Conservation (phyloP, 345 rosid species). For the Eucalyptus lansdowneana region DNA sequence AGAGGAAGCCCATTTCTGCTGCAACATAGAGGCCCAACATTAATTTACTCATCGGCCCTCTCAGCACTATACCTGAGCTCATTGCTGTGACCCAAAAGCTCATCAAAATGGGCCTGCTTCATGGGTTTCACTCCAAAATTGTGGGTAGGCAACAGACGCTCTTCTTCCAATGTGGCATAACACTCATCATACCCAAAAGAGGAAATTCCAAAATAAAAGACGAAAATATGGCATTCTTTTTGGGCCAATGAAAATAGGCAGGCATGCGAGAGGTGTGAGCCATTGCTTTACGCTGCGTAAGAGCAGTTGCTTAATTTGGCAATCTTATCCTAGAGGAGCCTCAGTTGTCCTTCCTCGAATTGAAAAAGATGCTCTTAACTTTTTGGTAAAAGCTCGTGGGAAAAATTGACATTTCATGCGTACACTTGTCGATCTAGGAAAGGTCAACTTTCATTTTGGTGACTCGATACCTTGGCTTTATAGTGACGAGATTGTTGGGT, state of each 20-base stretch:
- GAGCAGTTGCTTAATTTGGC: not conserved
- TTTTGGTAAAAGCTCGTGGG: not conserved
- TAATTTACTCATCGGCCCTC: not conserved
- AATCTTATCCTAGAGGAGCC: not conserved
- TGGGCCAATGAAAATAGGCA: not conserved
- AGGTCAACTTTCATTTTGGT: not conserved
- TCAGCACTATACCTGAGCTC: not conserved
- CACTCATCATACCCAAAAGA: not conserved
- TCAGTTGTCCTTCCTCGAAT: not conserved
- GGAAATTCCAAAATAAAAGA: not conserved
- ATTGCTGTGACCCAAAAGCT: not conserved
- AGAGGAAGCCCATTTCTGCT: not conserved
- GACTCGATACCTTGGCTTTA: not conserved
- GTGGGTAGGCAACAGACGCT: not conserved
- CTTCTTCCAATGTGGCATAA: not conserved
- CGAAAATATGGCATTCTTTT: not conserved
- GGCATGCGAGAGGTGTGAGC: not conserved
- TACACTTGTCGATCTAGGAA: not conserved
- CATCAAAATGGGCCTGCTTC: not conserved
- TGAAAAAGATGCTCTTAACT: not conserved
- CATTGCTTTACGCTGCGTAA: not conserved
- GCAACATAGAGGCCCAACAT: not conserved
- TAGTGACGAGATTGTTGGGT: not conserved
- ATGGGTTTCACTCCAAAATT: not conserved
- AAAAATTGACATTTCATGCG: not conserved